Evolutionary conservation across 2,329 filamentous ascomycete species (phyloP), one percentile per base, ranked within the genome.

Genomic region (Clarireedia hainanense): DNA sequence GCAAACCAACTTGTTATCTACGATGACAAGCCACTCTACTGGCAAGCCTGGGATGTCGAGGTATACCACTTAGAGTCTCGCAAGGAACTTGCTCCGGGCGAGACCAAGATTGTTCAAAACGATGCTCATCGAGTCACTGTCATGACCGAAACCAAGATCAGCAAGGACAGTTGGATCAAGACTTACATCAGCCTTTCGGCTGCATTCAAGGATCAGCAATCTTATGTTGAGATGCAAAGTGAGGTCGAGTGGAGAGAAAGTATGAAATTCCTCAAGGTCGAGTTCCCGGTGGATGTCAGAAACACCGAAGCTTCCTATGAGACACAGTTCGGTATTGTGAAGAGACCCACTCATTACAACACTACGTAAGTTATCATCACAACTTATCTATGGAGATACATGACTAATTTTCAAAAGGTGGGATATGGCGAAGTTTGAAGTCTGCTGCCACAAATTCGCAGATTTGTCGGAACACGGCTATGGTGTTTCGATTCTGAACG

Each of bases 401-500:
- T 36, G 49, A 60, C 65, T 72, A 57, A 73, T 59, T 24, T 26
- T 50, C 20, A 48, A 2, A 56, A 80, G 82, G 63, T 96, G 91
- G 91, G 91, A 96, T 68, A 95, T 95, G 91, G 91, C 91, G 67
- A 96, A 96, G 67, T 96, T 96, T 65, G 91, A 96, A 74, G 91
- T 96, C 51, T 96, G 91, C 77, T 92, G 88, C 70, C 91, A 96
- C 75, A 92, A 91, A 69, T 96, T 89, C 76, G 91, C 91, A 10
- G 91, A 96, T 71, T 75, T 96, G 26, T 92, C 88, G 0, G 91
- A 96, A 71, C 78, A 88, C 66, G 86, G 85, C 52, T 96, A 95
- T 65, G 91, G 91, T 60, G 90, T 97, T 6, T 92, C 89, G 2
- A 88, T 97, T 60, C 79, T 97, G 57, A 97, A 97, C 68, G 91